Conservation (phyloP, 768 basidiomycete genomes). For the Kwoniella dejecticola region DNA sequence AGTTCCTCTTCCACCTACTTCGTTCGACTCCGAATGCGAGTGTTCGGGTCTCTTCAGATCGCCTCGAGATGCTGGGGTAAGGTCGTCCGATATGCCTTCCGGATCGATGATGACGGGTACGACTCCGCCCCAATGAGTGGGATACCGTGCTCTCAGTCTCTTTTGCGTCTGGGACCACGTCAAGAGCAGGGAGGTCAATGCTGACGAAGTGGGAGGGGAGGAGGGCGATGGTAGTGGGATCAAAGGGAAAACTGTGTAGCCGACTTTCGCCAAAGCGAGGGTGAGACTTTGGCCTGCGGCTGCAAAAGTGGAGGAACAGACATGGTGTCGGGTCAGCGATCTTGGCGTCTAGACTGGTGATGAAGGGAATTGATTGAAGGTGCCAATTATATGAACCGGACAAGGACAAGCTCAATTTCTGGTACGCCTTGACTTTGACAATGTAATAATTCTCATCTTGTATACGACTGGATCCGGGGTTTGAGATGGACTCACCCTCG, state of each 20-base stretch:
- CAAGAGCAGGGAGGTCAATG: constrained; percentile 36
- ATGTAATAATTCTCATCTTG: too few relatives aligned
- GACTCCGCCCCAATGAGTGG: constrained; percentile 35
- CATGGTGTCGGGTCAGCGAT: too few relatives aligned
- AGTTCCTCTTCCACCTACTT: too few relatives aligned
- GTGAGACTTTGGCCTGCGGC: constrained; percentile 42
- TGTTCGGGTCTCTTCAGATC: constrained; percentile 3
- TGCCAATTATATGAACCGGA: too few relatives aligned
- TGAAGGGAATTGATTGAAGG: too few relatives aligned
- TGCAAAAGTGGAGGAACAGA: too few relatives aligned
- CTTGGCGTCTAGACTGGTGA: too few relatives aligned
- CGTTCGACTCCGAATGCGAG: too few relatives aligned
- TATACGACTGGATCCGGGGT: too few relatives aligned
- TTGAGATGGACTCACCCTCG: constrained; percentile 43
- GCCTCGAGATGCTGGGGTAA: not conserved
- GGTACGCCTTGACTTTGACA: too few relatives aligned
- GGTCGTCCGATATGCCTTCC: constrained; percentile 15
- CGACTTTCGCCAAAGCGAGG: constrained; percentile 39
- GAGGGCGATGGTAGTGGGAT: constrained; percentile 35
- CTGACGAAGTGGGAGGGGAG: constrained; percentile 38
- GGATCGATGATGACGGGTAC: constrained; percentile 45
- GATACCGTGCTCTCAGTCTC: constrained; percentile 28
- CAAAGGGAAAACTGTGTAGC: constrained; percentile 48
- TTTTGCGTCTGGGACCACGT: constrained; percentile 43
- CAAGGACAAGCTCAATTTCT: too few relatives aligned